These are phyloP conservation scores for Pleurotus tuber-regium DNA, from an alignment of 768 basidiomycete species.

Conservation along the genomic window DNA sequence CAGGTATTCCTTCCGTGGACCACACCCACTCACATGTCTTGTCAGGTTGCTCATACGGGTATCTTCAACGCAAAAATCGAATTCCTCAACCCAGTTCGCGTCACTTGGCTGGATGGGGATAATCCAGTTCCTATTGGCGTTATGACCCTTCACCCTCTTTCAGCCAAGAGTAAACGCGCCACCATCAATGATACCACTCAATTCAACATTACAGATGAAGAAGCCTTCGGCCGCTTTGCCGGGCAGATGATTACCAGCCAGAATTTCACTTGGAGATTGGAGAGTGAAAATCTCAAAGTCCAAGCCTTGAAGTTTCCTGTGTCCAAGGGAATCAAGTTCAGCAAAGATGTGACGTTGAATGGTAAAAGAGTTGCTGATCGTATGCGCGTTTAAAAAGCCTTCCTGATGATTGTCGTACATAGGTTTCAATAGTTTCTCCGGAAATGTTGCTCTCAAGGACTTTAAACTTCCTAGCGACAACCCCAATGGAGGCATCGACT, in stretches of 20 bases:
- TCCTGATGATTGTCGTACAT: background rate
- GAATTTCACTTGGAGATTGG: slow-evolving; percentile 67
- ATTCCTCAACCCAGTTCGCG: slow-evolving; percentile 55
- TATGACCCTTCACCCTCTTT: slow-evolving; percentile 46
- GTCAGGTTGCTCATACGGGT: slow-evolving; percentile 64
- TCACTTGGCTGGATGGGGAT: slow-evolving; percentile 56
- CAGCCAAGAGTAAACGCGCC: slow-evolving; percentile 54
- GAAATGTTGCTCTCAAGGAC: slow-evolving; percentile 51
- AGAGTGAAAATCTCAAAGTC: slow-evolving; percentile 54
- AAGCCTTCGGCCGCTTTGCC: slow-evolving; percentile 62
- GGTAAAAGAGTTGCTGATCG: slow-evolving; percentile 33
- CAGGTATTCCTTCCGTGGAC: background rate
- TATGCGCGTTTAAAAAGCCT: background rate
- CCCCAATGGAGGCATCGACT: slow-evolving; percentile 66
- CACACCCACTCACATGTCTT: background rate
- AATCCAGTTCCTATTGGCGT: slow-evolving; percentile 48
- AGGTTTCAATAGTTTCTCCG: slow-evolving; percentile 65
- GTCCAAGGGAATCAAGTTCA: slow-evolving; percentile 62
- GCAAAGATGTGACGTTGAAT: slow-evolving; percentile 56
- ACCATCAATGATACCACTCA: slow-evolving; percentile 56
- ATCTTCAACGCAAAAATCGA: slow-evolving; percentile 60
- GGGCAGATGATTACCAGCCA: slow-evolving; percentile 60
- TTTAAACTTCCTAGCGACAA: slow-evolving; percentile 66
- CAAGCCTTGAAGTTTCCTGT: slow-evolving; percentile 68
- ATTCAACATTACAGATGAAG: slow-evolving; percentile 55